These are phyloP conservation scores for Theobroma grandiflorum DNA, from an alignment of 441 rosid genomes.

Conservation along the genomic window DNA sequence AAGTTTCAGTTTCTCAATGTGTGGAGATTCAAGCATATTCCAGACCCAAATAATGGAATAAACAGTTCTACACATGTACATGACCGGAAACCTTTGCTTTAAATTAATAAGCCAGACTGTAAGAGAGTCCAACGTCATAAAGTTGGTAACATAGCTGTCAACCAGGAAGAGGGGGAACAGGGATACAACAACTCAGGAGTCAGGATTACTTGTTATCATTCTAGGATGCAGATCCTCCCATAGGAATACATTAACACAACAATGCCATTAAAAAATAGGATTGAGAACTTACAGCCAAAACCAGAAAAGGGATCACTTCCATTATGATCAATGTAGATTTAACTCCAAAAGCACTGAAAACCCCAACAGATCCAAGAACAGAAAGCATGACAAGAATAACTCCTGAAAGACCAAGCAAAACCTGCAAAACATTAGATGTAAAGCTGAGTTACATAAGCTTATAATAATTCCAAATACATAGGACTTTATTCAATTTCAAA, in stretches of 20 bases:
- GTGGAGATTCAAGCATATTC: background rate
- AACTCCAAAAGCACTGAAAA: constrained; percentile 74
- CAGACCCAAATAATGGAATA: background rate
- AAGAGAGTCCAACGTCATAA: background rate
- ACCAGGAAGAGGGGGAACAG: constrained; percentile 1
- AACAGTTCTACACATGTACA: background rate
- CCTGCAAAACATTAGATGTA: constrained; percentile 42
- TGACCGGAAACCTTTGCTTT: background rate
- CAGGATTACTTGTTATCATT: background rate
- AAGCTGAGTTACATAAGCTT: constrained; percentile 22
- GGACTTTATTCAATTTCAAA: constrained; percentile 1
- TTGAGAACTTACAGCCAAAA: constrained; percentile 70
- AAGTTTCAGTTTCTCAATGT: constrained; percentile 13
- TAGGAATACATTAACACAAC: background rate
- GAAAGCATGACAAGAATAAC: constrained; percentile 81
- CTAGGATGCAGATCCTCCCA: constrained; percentile 8
- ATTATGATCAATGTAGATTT: constrained; percentile 80
- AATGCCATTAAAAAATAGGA: constrained; percentile 14
- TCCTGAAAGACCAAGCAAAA: constrained; percentile 76
- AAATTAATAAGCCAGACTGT: constrained; percentile 4
- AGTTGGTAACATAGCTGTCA: background rate
- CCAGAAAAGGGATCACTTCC: constrained; percentile 89
- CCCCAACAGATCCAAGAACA: constrained; percentile 79
- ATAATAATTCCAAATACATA: background rate
- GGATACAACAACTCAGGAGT: constrained; percentile 2